These are phyloP conservation scores for Saussurea involucrata DNA, from an alignment of 129 eudicot genomes.

Conservation along the genomic window DNA sequence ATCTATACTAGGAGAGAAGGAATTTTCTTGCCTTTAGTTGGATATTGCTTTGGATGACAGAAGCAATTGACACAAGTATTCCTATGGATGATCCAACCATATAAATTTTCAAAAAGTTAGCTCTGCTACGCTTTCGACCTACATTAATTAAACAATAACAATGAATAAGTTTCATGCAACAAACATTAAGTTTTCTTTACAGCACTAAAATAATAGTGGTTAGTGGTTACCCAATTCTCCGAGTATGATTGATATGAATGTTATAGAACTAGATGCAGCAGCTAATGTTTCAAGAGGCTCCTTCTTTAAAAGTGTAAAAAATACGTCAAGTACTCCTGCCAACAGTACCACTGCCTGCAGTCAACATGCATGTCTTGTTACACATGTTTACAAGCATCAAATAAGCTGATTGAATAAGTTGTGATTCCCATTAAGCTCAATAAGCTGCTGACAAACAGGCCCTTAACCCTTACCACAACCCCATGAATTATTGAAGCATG, in stretches of 20 bases:
- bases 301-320: slow-evolving; percentile 29
- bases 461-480: background rate
- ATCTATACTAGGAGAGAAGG: background rate
- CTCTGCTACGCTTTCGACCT: slow-evolving; percentile 78
- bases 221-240: slow-evolving; percentile 66
- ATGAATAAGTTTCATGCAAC: slow-evolving; percentile 3
- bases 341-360: slow-evolving; percentile 57
- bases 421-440: no score
- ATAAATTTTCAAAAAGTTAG: slow-evolving; percentile 48
- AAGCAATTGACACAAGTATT: slow-evolving; percentile 34
- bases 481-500: background rate
- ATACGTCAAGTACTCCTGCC: slow-evolving; percentile 31
- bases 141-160: slow-evolving; percentile 10
- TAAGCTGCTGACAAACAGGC: no score
- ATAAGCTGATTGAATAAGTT: no score
- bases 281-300: slow-evolving; percentile 36
- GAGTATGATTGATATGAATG: slow-evolving; percentile 51
- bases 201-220: background rate
- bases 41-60: slow-evolving; percentile 27
- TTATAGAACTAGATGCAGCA: slow-evolving; percentile 36
- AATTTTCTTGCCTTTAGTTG: slow-evolving; percentile 35
- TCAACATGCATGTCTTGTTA: slow-evolving; percentile 22
- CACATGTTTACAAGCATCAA: background rate
- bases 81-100: slow-evolving; percentile 46
- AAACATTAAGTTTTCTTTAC: background rate